Conservation (phyloP, 345 rosid species). For the Hevea brasiliensis region DNA sequence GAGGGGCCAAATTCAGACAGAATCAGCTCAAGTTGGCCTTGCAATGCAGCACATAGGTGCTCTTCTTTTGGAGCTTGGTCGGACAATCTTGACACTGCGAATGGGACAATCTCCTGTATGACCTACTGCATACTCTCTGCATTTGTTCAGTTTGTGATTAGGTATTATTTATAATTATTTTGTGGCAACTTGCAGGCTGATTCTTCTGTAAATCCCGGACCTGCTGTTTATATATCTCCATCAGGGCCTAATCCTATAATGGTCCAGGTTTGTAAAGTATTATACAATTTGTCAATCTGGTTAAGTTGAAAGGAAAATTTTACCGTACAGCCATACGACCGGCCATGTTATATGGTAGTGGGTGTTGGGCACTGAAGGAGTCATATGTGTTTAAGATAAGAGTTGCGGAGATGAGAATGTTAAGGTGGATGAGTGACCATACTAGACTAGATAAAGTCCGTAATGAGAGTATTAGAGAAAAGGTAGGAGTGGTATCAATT, state of each 20-base stretch:
- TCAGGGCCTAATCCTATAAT: slow-evolving; percentile 93
- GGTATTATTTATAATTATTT: not conserved
- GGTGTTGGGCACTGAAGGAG: too few relatives aligned
- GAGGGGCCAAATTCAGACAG: slow-evolving; percentile 77
- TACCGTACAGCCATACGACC: too few relatives aligned
- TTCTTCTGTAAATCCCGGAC: slow-evolving; percentile 80
- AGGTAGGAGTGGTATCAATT: too few relatives aligned
- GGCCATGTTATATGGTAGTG: too few relatives aligned
- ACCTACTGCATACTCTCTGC: not conserved
- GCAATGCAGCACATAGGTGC: slow-evolving; percentile 90
- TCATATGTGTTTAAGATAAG: too few relatives aligned
- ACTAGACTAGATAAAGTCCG: too few relatives aligned
- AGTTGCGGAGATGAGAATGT: too few relatives aligned
- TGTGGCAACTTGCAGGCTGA: slow-evolving; percentile 49
- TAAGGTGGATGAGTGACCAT: too few relatives aligned
- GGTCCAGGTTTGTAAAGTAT: slow-evolving; percentile 71
- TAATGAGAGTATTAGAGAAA: too few relatives aligned
- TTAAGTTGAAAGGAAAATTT: too few relatives aligned
- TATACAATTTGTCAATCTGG: not conserved
- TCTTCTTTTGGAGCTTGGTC: slow-evolving; percentile 92
- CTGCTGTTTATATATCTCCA: slow-evolving; percentile 88
- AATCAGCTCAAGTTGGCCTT: slow-evolving; percentile 65
- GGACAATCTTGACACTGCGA: slow-evolving; percentile 72
- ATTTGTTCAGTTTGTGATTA: not conserved
- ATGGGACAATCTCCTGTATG: slow-evolving; percentile 83